phyloP scores from a whole-genome alignment of 257 asterid species.

The Fraxinus cuspidata region DNA sequence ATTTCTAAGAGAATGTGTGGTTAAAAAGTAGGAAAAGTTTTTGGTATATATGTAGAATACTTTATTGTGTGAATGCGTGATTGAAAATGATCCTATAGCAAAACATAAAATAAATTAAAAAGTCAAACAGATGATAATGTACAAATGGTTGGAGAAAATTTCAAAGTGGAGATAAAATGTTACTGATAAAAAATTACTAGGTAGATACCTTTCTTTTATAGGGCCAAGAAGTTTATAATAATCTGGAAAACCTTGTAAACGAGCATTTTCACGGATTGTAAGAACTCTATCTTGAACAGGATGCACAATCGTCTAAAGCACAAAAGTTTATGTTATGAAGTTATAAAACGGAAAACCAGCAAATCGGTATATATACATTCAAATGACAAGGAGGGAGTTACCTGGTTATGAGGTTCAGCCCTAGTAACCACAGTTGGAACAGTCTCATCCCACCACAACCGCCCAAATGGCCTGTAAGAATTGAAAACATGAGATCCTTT shows the following conservation, averaged over 20 bases:
- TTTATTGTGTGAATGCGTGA: too few relatives aligned
- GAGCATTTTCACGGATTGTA: conserved; percentile 77
- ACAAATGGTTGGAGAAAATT: neutral
- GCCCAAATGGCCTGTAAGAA: conserved; percentile 76
- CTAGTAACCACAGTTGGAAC: conserved; percentile 88
- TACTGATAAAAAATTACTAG: too few relatives aligned
- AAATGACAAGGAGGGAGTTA: neutral
- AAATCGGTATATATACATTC: neutral
- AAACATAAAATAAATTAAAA: too few relatives aligned
- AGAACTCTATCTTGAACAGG: conserved; percentile 81
- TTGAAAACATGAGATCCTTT: neutral
- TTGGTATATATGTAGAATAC: too few relatives aligned
- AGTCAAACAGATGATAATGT: too few relatives aligned
- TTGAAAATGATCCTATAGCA: too few relatives aligned
- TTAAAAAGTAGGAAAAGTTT: too few relatives aligned
- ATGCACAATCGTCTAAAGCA: conserved; percentile 53
- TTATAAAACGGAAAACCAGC: neutral
- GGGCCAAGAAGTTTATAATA: conserved; percentile 71
- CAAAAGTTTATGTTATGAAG: neutral
- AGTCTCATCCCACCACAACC: conserved; percentile 91
- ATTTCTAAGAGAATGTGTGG: too few relatives aligned
- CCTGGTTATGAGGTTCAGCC: conserved; percentile 94
- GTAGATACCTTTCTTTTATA: conserved; percentile 60
- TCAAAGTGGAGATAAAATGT: neutral
- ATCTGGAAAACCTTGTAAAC: conserved; percentile 92